Base-by-base conservation (phyloP, 1,284 basidiomycete genomes). In the Ganoderma multipileum region DNA sequence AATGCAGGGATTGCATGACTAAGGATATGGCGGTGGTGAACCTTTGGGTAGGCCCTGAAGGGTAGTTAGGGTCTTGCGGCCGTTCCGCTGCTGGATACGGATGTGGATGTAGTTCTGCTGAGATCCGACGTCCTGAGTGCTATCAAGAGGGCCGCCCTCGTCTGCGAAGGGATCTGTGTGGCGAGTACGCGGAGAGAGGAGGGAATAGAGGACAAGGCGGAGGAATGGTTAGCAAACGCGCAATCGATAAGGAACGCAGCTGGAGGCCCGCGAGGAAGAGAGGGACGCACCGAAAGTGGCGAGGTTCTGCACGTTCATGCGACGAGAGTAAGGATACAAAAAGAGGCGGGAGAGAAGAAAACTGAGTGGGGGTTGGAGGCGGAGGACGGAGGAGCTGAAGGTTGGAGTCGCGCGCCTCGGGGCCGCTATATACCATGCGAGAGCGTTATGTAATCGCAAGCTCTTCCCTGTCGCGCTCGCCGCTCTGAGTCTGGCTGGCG, bases 11-110 rank as follows among this genome's bases (percentile, higher is more conserved):
- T 58, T 42, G 63, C 30, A 57, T 42, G 44, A 63, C 61, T 7
- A 58, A 47, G 23, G 38, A 4, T 36, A 20, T 44, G 33, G 47
- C 60, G 57, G 36, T 57, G 58, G 83, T 90, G 74, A 75, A 95
- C 96, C 91, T 84, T 95, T 96, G 70, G 95, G 95, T 72, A 99
- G 85, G 74, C 98, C 98, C 84, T 99, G 97, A 75, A 99, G 88
- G 68, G 97, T 99, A 55, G 98, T 99, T 85, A 99, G 85, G 72
- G 97, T 98, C 89, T 99, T 99, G 77, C 98, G 91, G 76, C 98
- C 98, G 90, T 99, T 99, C 79, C 98, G 90, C 84, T 99, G 98
- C 84, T 99, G 98, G 79, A 99, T 95, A 86, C 95, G 95, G 79
- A 97, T 94, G 82, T 97, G 95, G 81, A 97, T 95, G 83, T 96